Evolutionary conservation across 345 rosid species (phyloP).

Genomic region (Cardamine resedifolia): DNA sequence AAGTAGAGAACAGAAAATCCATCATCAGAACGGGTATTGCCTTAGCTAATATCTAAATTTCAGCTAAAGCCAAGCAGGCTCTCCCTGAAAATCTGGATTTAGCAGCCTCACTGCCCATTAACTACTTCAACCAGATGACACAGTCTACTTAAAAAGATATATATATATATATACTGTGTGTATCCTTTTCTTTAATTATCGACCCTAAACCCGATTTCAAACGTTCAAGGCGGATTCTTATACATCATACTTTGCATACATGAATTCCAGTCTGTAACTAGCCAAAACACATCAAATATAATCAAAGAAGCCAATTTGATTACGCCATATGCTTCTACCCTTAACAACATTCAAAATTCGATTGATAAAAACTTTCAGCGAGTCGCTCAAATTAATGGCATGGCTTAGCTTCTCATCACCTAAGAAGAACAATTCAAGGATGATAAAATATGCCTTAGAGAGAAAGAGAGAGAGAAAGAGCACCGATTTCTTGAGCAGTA

Average conservation of each 20-base stretch:
- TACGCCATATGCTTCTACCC: neutral
- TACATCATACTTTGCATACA: neutral
- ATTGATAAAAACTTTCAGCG: neutral
- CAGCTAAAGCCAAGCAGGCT: neutral
- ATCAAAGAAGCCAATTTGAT: constrained; percentile 4
- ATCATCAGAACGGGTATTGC: neutral
- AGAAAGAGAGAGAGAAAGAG: neutral
- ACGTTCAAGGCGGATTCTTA: neutral
- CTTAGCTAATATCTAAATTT: neutral
- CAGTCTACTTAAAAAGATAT: neutral
- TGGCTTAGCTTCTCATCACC: neutral
- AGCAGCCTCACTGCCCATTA: neutral
- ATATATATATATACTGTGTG: neutral
- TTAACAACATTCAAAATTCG: neutral
- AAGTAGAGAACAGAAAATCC: neutral
- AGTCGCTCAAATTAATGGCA: neutral
- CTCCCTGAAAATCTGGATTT: neutral
- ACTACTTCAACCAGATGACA: neutral
- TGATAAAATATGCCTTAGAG: neutral
- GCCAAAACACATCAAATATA: neutral
- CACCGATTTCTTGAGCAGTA: constrained; percentile 41
- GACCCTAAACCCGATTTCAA: neutral
- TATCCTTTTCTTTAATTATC: neutral
- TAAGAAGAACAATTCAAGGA: neutral
- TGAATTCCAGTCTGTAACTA: constrained; percentile 5